These are phyloP conservation scores for Waltergamsia citrina DNA, from an alignment of 2,329 filamentous ascomycete genomes.

Conservation along the genomic window DNA sequence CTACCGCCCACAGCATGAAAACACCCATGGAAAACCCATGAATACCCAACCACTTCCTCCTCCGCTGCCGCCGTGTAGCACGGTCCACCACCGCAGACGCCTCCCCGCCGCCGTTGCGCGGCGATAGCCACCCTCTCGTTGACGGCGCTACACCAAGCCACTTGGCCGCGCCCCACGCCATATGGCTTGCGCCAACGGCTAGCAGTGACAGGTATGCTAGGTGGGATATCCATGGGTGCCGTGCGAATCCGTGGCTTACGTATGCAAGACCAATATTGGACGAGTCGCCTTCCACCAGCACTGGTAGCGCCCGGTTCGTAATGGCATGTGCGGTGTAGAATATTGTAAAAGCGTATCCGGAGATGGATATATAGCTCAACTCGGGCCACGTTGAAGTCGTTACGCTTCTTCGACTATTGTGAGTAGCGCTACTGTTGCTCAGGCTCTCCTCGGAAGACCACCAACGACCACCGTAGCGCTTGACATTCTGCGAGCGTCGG, in stretches of 20 bases:
- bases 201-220: slow-evolving; percentile 62
- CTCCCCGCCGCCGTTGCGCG: slow-evolving; percentile 9
- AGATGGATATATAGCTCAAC: slow-evolving; percentile 57
- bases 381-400: slow-evolving; percentile 51
- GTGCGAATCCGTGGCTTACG: slow-evolving; percentile 75
- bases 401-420: too few species aligned
- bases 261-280: slow-evolving; percentile 79
- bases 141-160: slow-evolving; percentile 63
- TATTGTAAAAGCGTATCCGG: slow-evolving; percentile 62
- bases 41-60: slow-evolving; percentile 61
- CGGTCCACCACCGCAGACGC: slow-evolving; percentile 34
- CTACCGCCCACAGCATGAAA: slow-evolving; percentile 68
- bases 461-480: slow-evolving; percentile 57
- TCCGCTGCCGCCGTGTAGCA: slow-evolving; percentile 41
- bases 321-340: slow-evolving; percentile 63
- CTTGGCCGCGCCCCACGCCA: slow-evolving; percentile 76
- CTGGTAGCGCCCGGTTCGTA: slow-evolving; percentile 67
- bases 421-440: too few species aligned
- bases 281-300: slow-evolving; percentile 71
- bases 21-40: slow-evolving; percentile 53
- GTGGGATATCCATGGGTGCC: slow-evolving; percentile 57
- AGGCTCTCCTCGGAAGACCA: slow-evolving; percentile 22
- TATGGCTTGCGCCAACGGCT: slow-evolving; percentile 60
- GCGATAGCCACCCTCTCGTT: slow-evolving; percentile 33
- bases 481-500: slow-evolving; percentile 60